Evolutionary conservation across 2,329 filamentous ascomycete genomes (phyloP).

Genomic region (Penicillium sp.): DNA sequence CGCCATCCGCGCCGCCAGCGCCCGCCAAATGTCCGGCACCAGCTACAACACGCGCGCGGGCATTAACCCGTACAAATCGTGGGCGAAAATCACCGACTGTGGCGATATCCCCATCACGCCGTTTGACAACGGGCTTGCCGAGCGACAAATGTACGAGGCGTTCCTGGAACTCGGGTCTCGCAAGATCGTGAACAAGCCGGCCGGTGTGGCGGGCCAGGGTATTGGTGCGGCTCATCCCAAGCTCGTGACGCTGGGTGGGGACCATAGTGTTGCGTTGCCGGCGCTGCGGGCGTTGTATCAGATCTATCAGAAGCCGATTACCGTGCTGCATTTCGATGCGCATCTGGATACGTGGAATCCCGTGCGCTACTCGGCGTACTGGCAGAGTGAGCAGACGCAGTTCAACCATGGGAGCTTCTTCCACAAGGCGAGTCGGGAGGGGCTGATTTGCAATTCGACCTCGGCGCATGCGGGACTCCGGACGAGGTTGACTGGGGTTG

Average conservation of each 20-base stretch:
- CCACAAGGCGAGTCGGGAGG: conserved; percentile 82
- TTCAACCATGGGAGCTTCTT: conserved; percentile 94
- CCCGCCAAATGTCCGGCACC: conserved; percentile 76
- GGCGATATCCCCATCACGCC: conserved; percentile 87
- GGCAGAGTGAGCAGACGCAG: conserved; percentile 69
- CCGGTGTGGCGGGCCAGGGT: conserved; percentile 30
- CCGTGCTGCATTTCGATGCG: conserved; percentile 75
- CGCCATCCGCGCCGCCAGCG: conserved; percentile 81
- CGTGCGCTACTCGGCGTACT: conserved; percentile 73
- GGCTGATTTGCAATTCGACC: conserved; percentile 72
- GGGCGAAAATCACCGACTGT: conserved; percentile 82
- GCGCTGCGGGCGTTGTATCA: conserved; percentile 68
- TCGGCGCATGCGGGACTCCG: conserved; percentile 83
- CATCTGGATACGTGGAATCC: conserved; percentile 89
- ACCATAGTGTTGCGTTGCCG: conserved; percentile 72
- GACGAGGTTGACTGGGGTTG: conserved; percentile 70
- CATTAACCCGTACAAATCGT: conserved; percentile 81
- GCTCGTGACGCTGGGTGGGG: conserved; percentile 72
- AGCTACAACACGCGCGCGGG: conserved; percentile 81
- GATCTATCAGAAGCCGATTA: conserved; percentile 64
- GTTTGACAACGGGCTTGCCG: conserved; percentile 80
- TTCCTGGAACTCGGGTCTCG: conserved; percentile 69
- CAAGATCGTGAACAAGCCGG: conserved; percentile 40
- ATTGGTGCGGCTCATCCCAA: conserved; percentile 50
- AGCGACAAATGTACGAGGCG: conserved; percentile 81